Evolutionary conservation across 1,284 basidiomycete species (phyloP).

Genomic region (Irpex sp.): DNA sequence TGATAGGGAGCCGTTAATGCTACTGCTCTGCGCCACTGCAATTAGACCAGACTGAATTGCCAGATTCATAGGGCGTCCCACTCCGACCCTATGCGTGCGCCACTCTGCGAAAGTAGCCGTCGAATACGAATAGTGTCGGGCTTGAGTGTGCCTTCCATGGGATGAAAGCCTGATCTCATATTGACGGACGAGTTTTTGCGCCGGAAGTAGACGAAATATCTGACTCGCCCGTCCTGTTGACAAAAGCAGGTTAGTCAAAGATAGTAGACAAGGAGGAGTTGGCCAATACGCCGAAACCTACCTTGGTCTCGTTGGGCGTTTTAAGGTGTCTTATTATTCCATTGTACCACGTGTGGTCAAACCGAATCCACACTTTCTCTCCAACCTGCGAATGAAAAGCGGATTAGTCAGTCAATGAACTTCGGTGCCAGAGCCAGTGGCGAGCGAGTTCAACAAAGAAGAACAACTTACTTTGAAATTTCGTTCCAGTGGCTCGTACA

Average conservation of each 20-base stretch:
- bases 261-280: not conserved
- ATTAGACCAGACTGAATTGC: not conserved
- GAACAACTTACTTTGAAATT: not conserved
- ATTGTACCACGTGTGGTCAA: slow-evolving; percentile 4
- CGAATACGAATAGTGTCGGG: slow-evolving; percentile 41
- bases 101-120: slow-evolving; percentile 37
- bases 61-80: slow-evolving; percentile 2
- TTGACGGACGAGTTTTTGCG: slow-evolving; percentile 22
- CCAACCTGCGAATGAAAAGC: not conserved
- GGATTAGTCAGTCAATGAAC: not conserved
- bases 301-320: slow-evolving; percentile 2
- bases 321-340: slow-evolving; percentile 2
- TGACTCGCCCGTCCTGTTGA: not conserved
- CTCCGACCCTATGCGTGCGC: slow-evolving; percentile 27
- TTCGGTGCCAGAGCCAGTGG: not conserved
- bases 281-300: not conserved
- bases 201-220: slow-evolving; percentile 10
- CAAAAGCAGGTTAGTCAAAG: not conserved
- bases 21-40: not conserved
- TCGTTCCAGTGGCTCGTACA: not conserved
- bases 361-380: slow-evolving; percentile 5
- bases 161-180: slow-evolving; percentile 51
- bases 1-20: not conserved
- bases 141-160: slow-evolving; percentile 59
- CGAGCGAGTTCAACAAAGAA: not conserved